Evolutionary conservation across 768 basidiomycete genomes (phyloP).

Genomic region (Kwoniella botswanensis): DNA sequence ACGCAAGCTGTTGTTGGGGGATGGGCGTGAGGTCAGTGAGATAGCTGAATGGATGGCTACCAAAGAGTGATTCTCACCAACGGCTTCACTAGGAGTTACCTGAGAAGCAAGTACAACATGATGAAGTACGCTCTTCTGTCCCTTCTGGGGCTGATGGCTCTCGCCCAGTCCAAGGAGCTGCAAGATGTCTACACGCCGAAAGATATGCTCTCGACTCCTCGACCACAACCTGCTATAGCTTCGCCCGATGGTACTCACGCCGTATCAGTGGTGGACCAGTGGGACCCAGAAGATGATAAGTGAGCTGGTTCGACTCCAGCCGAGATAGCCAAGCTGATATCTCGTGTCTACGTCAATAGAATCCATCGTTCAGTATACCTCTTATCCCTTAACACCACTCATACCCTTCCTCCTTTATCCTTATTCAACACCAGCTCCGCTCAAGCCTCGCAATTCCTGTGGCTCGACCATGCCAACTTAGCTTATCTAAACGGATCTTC

Average conservation of each 20-base stretch:
- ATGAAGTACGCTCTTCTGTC: constrained; percentile 1
- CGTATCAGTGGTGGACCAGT: constrained; percentile 40
- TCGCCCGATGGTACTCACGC: constrained; percentile 32
- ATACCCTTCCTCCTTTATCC: background rate
- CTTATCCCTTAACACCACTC: constrained; percentile 32
- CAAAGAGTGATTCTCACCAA: too few species aligned
- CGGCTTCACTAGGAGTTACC: too few species aligned
- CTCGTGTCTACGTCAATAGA: constrained; percentile 2
- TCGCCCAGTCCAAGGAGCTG: background rate
- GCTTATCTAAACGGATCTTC: constrained; percentile 36
- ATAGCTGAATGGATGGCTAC: too few species aligned
- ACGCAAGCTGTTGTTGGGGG: constrained; percentile 1
- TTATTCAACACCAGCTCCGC: constrained; percentile 31
- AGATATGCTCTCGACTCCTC: constrained; percentile 50
- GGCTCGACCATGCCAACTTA: constrained; percentile 32
- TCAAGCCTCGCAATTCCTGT: constrained; percentile 31
- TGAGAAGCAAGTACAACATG: background rate
- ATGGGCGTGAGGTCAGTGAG: too few species aligned
- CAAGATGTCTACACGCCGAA: constrained; percentile 39
- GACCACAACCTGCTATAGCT: constrained; percentile 41
- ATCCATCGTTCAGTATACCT: constrained; percentile 45
- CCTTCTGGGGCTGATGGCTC: background rate
- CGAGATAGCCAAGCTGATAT: too few species aligned
- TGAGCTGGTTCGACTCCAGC: constrained; percentile 7
- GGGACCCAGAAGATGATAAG: constrained; percentile 38